Evolutionary conservation across 352 stramenopile species (phyloP).

Genomic region (Elongisporangium anandrum): DNA sequence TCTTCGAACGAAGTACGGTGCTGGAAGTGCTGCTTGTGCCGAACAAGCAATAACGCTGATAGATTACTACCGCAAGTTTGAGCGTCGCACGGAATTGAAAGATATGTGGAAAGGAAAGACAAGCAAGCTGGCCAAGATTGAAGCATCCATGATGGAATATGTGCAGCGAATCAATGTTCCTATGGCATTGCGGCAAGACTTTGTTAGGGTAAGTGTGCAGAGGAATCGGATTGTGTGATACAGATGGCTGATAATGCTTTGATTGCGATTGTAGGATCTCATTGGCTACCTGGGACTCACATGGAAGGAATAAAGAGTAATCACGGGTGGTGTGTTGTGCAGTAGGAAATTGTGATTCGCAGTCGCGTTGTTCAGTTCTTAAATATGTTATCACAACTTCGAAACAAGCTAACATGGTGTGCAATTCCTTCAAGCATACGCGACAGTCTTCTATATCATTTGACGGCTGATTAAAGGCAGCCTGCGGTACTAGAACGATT

Average conservation of each 20-base stretch:
- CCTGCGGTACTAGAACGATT: constrained; percentile 6
- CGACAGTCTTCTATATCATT: background rate
- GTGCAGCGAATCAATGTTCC: constrained; percentile 64
- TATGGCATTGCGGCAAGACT: constrained; percentile 38
- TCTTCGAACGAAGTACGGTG: constrained; percentile 62
- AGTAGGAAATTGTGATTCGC: background rate
- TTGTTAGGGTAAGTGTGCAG: constrained; percentile 40
- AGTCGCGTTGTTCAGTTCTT: background rate
- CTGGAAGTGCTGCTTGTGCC: constrained; percentile 45
- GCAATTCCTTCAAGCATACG: background rate
- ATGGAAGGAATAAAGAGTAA: constrained; percentile 10
- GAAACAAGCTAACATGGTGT: background rate
- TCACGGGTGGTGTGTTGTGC: background rate
- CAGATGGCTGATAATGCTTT: constrained; percentile 1
- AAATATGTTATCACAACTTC: background rate
- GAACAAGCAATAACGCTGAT: constrained; percentile 80
- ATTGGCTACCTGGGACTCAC: constrained; percentile 27
- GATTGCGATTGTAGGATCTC: constrained; percentile 12
- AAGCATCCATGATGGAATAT: constrained; percentile 62
- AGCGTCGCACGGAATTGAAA: constrained; percentile 59
- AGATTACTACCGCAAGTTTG: constrained; percentile 80
- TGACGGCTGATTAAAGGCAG: background rate
- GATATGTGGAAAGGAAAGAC: constrained; percentile 69
- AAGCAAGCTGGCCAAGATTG: constrained; percentile 72
- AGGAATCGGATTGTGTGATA: background rate